Evolutionary conservation across 352 stramenopile genomes (phyloP).

Genomic region (Thraustochytrium striatum): DNA sequence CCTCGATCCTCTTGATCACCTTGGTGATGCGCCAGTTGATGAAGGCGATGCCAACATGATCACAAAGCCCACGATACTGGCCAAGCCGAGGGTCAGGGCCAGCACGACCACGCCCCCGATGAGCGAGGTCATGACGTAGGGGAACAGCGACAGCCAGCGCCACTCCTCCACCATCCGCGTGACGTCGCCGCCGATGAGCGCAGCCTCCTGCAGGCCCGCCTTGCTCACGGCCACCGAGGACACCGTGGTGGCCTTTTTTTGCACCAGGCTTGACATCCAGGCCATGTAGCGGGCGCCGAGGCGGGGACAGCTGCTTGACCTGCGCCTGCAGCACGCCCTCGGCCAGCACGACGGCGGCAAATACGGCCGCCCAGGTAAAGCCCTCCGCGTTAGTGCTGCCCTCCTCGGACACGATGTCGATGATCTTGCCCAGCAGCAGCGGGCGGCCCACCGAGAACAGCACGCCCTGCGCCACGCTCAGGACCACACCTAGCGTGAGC

Average conservation of each 20-base stretch:
- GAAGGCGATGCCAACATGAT: constrained; percentile 46
- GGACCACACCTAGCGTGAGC: constrained; percentile 16
- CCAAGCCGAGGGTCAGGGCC: background rate
- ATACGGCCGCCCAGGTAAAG: background rate
- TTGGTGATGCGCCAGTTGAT: constrained; percentile 41
- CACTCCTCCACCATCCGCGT: constrained; percentile 45
- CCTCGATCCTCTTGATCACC: constrained; percentile 21
- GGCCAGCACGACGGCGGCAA: constrained; percentile 1
- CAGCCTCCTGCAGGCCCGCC: constrained; percentile 26
- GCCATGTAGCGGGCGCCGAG: constrained; percentile 17
- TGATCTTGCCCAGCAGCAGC: constrained; percentile 27
- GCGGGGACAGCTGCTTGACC: constrained; percentile 30
- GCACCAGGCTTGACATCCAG: constrained; percentile 45
- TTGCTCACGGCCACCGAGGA: constrained; percentile 15
- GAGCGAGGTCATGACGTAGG: constrained; percentile 32
- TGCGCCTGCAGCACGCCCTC: constrained; percentile 32
- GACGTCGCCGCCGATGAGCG: constrained; percentile 45
- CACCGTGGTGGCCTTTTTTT: constrained; percentile 32
- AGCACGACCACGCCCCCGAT: constrained; percentile 28
- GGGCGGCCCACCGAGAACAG: constrained; percentile 28
- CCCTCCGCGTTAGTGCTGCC: background rate
- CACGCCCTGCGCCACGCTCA: constrained; percentile 9
- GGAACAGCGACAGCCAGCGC: constrained; percentile 42
- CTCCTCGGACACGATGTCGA: constrained; percentile 13
- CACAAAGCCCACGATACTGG: constrained; percentile 39